phyloP scores from a whole-genome alignment of 1,284 basidiomycete species.

The Sanghuangporus weigelae region DNA sequence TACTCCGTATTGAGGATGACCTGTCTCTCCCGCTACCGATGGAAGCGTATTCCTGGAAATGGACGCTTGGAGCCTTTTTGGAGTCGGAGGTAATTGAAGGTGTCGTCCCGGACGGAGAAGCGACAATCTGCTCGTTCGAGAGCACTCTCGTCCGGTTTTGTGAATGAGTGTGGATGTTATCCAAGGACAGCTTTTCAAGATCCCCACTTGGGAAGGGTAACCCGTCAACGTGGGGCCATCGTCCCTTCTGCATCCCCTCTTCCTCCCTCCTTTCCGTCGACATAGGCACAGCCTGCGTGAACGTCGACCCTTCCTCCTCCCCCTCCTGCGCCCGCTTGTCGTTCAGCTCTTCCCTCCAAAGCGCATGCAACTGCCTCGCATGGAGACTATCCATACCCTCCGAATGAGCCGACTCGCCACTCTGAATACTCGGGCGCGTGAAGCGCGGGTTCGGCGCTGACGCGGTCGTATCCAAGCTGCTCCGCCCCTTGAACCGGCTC shows the following conservation, averaged over 20 bases:
- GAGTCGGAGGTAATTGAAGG: neutral
- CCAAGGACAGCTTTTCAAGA: neutral
- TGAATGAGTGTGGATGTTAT: neutral
- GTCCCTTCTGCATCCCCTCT: neutral
- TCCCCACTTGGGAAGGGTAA: neutral
- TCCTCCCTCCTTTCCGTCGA: neutral
- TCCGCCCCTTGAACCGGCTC: neutral
- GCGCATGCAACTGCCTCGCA: slow-evolving; percentile 9
- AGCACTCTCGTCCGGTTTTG: neutral
- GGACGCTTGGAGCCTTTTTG: slow-evolving; percentile 7
- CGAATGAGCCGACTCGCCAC: neutral
- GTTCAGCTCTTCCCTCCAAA: slow-evolving; percentile 12
- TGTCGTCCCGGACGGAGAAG: slow-evolving; percentile 6
- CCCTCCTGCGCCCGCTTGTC: slow-evolving; percentile 2
- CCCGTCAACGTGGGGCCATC: slow-evolving; percentile 1
- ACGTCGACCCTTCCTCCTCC: neutral
- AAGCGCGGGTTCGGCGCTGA: slow-evolving; percentile 2
- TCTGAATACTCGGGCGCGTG: neutral
- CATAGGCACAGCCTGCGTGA: neutral
- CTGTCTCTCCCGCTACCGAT: neutral
- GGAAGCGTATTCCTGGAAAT: slow-evolving; percentile 5
- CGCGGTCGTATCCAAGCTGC: slow-evolving; percentile 9
- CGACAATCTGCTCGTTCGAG: slow-evolving; percentile 3
- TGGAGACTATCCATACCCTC: slow-evolving; percentile 11
- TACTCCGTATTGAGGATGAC: slow-evolving; percentile 1